A percentile compares a stretch with the other conserved stretches of the same genome.
These are phyloP conservation scores for Gracilaria gracilis DNA, from an alignment of 23 red algal genomes.

Conservation along the genomic window DNA sequence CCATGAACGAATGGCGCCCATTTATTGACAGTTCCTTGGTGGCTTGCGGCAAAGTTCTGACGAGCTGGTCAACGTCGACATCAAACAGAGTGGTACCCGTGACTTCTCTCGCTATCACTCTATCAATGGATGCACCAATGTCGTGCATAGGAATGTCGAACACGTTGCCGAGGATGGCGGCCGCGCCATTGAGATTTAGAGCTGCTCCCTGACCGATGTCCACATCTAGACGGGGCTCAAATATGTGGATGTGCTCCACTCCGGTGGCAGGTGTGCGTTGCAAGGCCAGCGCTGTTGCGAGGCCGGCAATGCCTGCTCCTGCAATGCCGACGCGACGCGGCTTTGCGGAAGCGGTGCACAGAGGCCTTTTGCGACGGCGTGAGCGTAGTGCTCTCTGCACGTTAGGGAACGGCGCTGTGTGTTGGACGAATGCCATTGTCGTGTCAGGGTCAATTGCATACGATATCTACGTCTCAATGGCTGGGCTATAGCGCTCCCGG, in stretches of 20 bases:
- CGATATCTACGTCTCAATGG: too few relatives aligned
- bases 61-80: constrained; percentile 34
- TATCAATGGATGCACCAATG: constrained; percentile 2
- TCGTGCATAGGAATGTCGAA: constrained; percentile 25
- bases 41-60: neutral
- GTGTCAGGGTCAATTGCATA: too few relatives aligned
- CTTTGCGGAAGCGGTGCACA: neutral
- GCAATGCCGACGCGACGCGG: constrained; percentile 64
- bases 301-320: constrained; percentile 80
- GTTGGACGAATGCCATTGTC: too few relatives aligned
- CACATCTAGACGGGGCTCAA: constrained; percentile 36
- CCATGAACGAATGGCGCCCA: constrained; percentile 35
- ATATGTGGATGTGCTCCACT: constrained; percentile 41
- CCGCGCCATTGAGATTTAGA: constrained; percentile 64
- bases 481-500: too few relatives aligned
- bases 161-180: constrained; percentile 37
- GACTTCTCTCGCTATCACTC: constrained; percentile 42
- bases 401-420: too few relatives aligned
- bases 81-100: constrained; percentile 1
- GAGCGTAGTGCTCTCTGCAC: too few relatives aligned
- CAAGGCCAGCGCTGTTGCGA: constrained; percentile 74
- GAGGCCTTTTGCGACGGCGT: neutral
- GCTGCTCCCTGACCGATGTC: constrained; percentile 26
- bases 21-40: neutral
- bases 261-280: constrained; percentile 35